A percentile compares a stretch with the other conserved stretches of the same genome.
These are phyloP conservation scores for Fusarium compactum DNA, from an alignment of 2,329 filamentous ascomycete species.

Conservation along the genomic window DNA sequence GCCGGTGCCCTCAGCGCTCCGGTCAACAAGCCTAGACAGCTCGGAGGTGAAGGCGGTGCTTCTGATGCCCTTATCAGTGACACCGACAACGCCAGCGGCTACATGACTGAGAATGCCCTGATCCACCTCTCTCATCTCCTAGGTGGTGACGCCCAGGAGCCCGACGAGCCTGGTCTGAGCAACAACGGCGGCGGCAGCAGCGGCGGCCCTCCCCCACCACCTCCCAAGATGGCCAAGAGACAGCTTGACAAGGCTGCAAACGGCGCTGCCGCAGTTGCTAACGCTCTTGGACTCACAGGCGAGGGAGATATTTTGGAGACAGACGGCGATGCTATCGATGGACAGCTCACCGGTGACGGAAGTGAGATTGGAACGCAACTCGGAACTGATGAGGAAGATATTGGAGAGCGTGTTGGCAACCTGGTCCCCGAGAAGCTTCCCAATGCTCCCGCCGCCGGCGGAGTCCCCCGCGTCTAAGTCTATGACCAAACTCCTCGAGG, in stretches of 20 bases:
- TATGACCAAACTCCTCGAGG: background rate
- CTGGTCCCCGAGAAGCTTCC: conserved; percentile 2
- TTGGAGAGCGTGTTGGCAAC: background rate
- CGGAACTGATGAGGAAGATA: background rate
- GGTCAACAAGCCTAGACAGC: background rate
- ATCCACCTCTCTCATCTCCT: background rate
- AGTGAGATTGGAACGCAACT: conserved; percentile 1
- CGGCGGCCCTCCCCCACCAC: background rate
- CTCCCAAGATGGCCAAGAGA: conserved; percentile 7
- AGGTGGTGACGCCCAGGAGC: background rate
- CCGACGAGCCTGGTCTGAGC: background rate
- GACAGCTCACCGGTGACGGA: background rate
- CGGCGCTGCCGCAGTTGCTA: background rate
- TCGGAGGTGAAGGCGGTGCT: conserved; percentile 2
- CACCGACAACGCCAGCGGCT: background rate
- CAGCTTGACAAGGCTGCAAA: conserved; percentile 7
- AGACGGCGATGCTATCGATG: conserved; percentile 2
- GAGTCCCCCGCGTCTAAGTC: background rate
- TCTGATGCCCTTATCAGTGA: background rate
- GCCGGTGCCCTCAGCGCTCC: background rate
- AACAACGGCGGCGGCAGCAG: background rate
- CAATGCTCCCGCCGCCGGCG: background rate
- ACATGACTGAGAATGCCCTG: background rate
- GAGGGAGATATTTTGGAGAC: background rate
- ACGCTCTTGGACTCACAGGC: background rate